phyloP scores from a whole-genome alignment of 1,284 basidiomycete genomes.

The Ustilago sp. region DNA sequence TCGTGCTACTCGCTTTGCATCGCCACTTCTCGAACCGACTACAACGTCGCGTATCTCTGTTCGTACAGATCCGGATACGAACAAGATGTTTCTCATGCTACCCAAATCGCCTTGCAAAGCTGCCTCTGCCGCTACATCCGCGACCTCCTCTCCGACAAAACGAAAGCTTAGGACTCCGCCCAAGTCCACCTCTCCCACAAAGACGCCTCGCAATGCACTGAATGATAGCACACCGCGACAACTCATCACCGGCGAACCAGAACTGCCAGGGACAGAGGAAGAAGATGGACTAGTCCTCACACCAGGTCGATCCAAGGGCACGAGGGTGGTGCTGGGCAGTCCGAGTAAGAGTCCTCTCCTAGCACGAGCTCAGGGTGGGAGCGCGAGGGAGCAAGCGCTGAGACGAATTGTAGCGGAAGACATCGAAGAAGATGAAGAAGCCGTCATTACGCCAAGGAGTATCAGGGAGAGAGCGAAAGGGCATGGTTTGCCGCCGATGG shows the following conservation, averaged over 20 bases:
- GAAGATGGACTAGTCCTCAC: conserved; percentile 56
- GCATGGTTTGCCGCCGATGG: conserved; percentile 30
- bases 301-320: conserved; percentile 38
- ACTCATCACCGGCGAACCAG: conserved; percentile 35
- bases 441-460: conserved; percentile 36
- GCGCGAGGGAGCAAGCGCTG: conserved; percentile 29
- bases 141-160: conserved; percentile 26
- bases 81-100: conserved; percentile 50
- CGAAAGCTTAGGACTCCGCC: conserved; percentile 35
- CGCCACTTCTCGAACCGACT: conserved; percentile 46
- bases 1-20: conserved; percentile 5
- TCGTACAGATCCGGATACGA: conserved; percentile 53
- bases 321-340: conserved; percentile 35
- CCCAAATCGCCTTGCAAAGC: conserved; percentile 21
- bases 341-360: conserved; percentile 36
- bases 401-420: conserved; percentile 18
- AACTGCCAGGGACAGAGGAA: conserved; percentile 28
- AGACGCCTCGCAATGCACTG: conserved; percentile 24
- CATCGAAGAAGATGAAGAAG: conserved; percentile 46
- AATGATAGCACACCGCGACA: conserved; percentile 20
- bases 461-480: conserved; percentile 45
- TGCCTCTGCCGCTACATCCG: neutral
- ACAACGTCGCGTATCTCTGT: conserved; percentile 51
- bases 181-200: conserved; percentile 34
- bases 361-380: conserved; percentile 12